Evolutionary conservation across 1,139 yeast species (phyloP), one percentile per base, ranked within the genome.

Genomic region (Scheffersomyces segobiensis): DNA sequence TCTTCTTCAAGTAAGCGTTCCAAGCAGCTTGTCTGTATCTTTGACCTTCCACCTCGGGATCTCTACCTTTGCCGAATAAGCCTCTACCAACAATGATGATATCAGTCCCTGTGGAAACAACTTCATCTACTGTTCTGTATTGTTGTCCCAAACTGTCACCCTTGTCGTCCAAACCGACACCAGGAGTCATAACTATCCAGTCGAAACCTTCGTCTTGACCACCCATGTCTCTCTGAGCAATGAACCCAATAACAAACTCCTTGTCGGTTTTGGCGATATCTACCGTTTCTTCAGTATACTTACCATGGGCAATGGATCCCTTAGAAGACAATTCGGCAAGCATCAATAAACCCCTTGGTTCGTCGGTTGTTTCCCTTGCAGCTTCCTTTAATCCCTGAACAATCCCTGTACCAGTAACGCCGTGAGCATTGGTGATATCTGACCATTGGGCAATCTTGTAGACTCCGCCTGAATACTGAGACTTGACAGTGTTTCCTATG

Each of bases 121-220:
- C 99, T 61, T 91, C 91, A 65, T 86, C 87, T 3, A 95, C 99
- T 7, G 97, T 87, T 72, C 99, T 84, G 75, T 96, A 96, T 75
- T 95, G 99, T 76, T 96, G 99, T 22, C 99, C 99, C 62, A 95
- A 82, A 0, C 87, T 87, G 72, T 95, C 99, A n/a, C 98, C 98
- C 74, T 89, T 95, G 69, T 93, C 98, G 71, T 93, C 99, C 59
- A 96, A 82, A 1, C 98, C 98, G 52, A 96, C 99, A 60, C 99
- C 99, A 0, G 99, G 99, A 1, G 99, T 95, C 93, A 96, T 87
- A 58, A 93, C 85, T 56, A 96, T 77, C 97, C 98, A 96, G 75
- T 95, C 99, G 67, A 89, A 93, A 0, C 93, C 95, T 70, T 88
- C 93, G 3, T 86, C 89, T 55, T 81, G 77, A 18, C 95, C 96